Evolutionary conservation across 2,329 filamentous ascomycete genomes (phyloP), one percentile per base, ranked within the genome.

Genomic region (Amylocarpus encephaloides): DNA sequence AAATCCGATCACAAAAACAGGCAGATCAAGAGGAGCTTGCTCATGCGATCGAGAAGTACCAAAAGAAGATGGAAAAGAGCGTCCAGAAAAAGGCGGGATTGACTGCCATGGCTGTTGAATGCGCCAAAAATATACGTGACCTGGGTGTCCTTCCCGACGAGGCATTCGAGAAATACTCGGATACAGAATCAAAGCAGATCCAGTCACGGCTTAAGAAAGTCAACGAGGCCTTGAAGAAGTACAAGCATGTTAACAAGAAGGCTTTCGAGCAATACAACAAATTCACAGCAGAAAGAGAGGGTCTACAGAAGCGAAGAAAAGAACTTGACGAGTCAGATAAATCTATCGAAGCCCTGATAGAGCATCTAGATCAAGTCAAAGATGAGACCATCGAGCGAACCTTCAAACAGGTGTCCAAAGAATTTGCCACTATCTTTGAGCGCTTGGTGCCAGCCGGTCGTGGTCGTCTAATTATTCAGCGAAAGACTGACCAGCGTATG

Each of bases 261-360:
- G 93, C 93, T 0, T 95, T 97, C 66, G 94, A 98, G 70, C 93
- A 98, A 68, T 98, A 97, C 73, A 94, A 92, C 72, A 95, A 85
- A 71, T 98, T 97, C 67, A 96, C 92, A 6, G 86, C 84, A 45
- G 89, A 96, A 69, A 86, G 94, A 50, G 91, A 95, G 55, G 85
- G 86, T 18, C 76, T 98, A 15, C 86, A 87, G 44, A 86, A 87
- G 64, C 86, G 93, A 59, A 82, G 92, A 44, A 80, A 85, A 61
- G 93, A 97, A 67, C 81, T 98, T 10, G 89, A 95, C 61, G 83
- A 82, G 12, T 92, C 88, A 2, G 89, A 95, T 59, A 77, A 76
- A 33, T 92, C 88, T 1, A 98, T 98, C 60, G 85, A 94, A 64
- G 89, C 94, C 60, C 82, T 98, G 22, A 94, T 98, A 52, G 83